Conservation (phyloP, 345 rosid species). For the Salix arbutifolia region DNA sequence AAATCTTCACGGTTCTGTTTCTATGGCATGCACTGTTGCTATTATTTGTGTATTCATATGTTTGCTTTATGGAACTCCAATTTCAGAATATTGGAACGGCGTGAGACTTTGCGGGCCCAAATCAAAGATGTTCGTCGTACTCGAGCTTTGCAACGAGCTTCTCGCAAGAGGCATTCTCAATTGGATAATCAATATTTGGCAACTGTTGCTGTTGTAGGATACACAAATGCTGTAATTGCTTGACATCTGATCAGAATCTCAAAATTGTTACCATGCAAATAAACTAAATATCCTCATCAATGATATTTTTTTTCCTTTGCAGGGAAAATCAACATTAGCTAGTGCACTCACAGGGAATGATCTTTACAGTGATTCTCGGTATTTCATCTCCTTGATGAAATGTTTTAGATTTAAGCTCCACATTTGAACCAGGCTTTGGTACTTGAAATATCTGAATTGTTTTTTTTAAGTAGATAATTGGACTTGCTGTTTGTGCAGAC, state of each 20-base stretch:
- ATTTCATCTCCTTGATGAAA: conserved; percentile 19
- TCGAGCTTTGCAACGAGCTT: conserved; percentile 78
- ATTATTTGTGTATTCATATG: not conserved
- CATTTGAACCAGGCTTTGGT: not conserved
- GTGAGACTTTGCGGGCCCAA: conserved; percentile 55
- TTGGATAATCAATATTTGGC: conserved; percentile 44
- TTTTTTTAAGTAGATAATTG: conserved; percentile 6
- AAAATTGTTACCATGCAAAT: not conserved
- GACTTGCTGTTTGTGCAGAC: conserved; percentile 34
- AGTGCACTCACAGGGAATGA: conserved; percentile 63
- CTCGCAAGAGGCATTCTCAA: conserved; percentile 63
- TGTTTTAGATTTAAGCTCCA: conserved; percentile 5
- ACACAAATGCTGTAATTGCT: conserved; percentile 90
- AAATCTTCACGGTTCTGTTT: not conserved
- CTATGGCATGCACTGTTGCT: not conserved
- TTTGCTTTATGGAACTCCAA: not conserved
- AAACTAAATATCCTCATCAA: not conserved
- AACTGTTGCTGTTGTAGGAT: conserved; percentile 90
- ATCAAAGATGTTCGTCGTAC: conserved; percentile 84
- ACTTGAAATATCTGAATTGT: conserved; percentile 1
- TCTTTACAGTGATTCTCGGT: conserved; percentile 85
- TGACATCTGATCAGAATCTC: conserved; percentile 9
- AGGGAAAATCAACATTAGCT: conserved; percentile 91
- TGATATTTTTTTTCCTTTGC: conserved; percentile 13
- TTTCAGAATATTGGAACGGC: conserved; percentile 69